Evolutionary conservation across 2,329 filamentous ascomycete genomes (phyloP).

Genomic region (Pyrenochaeta sp.): DNA sequence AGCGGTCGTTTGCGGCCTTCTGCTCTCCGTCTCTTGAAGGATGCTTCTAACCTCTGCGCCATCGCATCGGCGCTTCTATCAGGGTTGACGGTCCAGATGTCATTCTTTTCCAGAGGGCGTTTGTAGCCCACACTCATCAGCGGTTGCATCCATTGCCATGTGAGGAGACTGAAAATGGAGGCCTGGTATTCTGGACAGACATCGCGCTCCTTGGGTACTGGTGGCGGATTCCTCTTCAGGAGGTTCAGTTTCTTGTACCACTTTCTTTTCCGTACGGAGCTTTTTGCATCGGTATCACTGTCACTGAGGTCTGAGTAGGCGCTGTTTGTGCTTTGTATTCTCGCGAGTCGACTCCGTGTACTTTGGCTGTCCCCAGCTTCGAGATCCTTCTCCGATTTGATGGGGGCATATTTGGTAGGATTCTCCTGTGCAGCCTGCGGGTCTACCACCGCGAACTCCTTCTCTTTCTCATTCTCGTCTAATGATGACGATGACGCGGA

Average conservation of each 20-base stretch:
- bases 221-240: slow-evolving; percentile 60
- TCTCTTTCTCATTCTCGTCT: slow-evolving; percentile 45
- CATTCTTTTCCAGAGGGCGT: slow-evolving; percentile 79
- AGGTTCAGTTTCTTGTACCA: slow-evolving; percentile 67
- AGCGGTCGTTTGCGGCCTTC: slow-evolving; percentile 75
- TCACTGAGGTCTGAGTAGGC: slow-evolving; percentile 40
- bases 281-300: slow-evolving; percentile 35
- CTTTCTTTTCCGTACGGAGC: slow-evolving; percentile 50
- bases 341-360: slow-evolving; percentile 29
- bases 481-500: slow-evolving; percentile 33
- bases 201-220: slow-evolving; percentile 61
- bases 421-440: slow-evolving; percentile 42
- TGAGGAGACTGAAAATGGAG: slow-evolving; percentile 74
- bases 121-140: slow-evolving; percentile 87
- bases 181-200: slow-evolving; percentile 76
- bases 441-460: slow-evolving; percentile 46
- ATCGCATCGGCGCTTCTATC: slow-evolving; percentile 75
- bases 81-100: slow-evolving; percentile 90
- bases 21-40: slow-evolving; percentile 73
- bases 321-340: slow-evolving; percentile 38
- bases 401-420: slow-evolving; percentile 49
- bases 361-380: slow-evolving; percentile 27
- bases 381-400: slow-evolving; percentile 49
- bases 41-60: slow-evolving; percentile 68
- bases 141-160: slow-evolving; percentile 90